Base-by-base conservation (phyloP, 805 yeast genomes). In the Saccharomycopsis capsularis region DNA sequence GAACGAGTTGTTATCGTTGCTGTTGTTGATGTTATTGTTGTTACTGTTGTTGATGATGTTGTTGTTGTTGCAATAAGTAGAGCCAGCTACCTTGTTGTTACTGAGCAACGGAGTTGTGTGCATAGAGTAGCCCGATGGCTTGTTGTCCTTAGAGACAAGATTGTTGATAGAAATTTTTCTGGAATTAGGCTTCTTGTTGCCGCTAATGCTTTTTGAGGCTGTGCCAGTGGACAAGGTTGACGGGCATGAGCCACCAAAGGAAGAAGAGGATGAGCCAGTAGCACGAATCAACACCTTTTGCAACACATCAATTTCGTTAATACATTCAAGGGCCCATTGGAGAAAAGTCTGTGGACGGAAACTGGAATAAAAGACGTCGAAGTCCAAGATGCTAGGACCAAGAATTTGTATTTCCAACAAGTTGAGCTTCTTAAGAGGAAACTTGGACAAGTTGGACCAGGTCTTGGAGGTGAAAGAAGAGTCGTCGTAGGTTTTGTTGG, bases 401-500 rank as follows among this genome's bases (percentile, higher is more conserved):
- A 41, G 46, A 23, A 42, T 29, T 24, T 41, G 34, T 19, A 49
- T 27, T 27, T 52, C 55, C 38, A 52, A 36, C n/a, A 29, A 13
- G 43, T 49, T 49, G 24, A 52, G 29, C 21, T 49, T 52, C 24
- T 52, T 50, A 19, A 52, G 40, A 6, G 53, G 51, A 42, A 41
- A 46, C 22, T 52, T 52, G 65, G 67, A 49, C 61, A 70, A 37
- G 58, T 59, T 25, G 18, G 59, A 61, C 80, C 80, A 72, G 22
- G 79, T 75, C 54, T 73, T 73, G 55, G 72, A 62, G 2, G 78
- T 73, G 52, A 73, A 75, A 38, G 73, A 68, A 45, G 71, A 76
- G 55, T 75, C 80, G 57, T 75, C 76, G 50, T 61, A 65, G 21
- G 70, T 61, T 58, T 75, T 75, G 59, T 75, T 74, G 61, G 63